A percentile compares a stretch with the other conserved stretches of the same genome.
Evolutionary conservation across 306 rosid species (phyloP).

Genomic region (Pyrus betulifolia): DNA sequence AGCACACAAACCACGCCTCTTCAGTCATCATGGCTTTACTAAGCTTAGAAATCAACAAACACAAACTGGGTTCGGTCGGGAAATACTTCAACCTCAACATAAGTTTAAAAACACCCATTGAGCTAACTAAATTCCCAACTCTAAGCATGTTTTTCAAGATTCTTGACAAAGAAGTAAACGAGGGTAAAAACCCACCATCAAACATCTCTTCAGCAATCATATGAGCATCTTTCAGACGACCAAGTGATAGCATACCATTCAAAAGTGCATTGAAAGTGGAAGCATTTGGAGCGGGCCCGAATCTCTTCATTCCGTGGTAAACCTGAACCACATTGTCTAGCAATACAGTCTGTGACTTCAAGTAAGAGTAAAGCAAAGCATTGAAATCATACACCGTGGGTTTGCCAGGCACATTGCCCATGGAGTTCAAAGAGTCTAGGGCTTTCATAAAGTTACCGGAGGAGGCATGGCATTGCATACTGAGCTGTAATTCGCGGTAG

Average conservation of each 20-base stretch:
- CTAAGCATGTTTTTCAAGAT: constrained; percentile 23
- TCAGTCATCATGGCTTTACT: constrained; percentile 23
- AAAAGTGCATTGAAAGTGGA: constrained; percentile 37
- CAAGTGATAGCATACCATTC: constrained; percentile 29
- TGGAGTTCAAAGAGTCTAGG: constrained; percentile 22
- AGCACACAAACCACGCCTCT: constrained; percentile 17
- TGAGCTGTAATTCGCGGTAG: constrained; percentile 20
- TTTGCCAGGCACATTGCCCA: constrained; percentile 26
- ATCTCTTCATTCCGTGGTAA: constrained; percentile 33
- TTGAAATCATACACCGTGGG: constrained; percentile 39
- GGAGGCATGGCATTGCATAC: constrained; percentile 29
- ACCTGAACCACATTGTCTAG: constrained; percentile 19
- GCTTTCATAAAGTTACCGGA: constrained; percentile 28
- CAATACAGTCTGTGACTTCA: constrained; percentile 23
- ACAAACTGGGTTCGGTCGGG: constrained; percentile 25
- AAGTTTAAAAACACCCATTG: constrained; percentile 20
- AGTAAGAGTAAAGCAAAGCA: constrained; percentile 26
- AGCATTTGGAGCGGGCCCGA: constrained; percentile 34
- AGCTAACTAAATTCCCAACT: constrained; percentile 14
- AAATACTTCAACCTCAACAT: constrained; percentile 33
- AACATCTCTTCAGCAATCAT: constrained; percentile 31
- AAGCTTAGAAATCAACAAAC: constrained; percentile 26
- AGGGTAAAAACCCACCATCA: constrained; percentile 28
- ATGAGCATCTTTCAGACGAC: constrained; percentile 17
- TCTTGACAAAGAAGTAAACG: constrained; percentile 25